Percentiles rank a stretch among this genome's conserved stretches.
These are phyloP conservation scores for Kandelia obovata DNA, from an alignment of 345 rosid species.

Conservation along the genomic window DNA sequence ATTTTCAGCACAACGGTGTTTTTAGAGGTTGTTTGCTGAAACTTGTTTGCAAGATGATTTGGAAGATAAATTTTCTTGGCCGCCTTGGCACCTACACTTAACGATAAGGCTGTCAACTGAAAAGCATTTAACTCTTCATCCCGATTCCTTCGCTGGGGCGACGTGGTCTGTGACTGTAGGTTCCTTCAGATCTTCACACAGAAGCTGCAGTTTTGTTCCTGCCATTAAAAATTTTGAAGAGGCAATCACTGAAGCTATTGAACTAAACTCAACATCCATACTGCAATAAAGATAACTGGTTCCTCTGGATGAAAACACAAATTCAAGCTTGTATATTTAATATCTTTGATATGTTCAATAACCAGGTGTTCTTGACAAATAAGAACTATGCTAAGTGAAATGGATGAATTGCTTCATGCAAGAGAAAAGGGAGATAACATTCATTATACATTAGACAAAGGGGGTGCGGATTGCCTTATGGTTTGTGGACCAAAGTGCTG, in stretches of 20 bases:
- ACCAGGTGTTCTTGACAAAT: too few species aligned
- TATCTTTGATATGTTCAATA: too few species aligned
- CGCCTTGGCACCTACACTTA: constrained; percentile 10
- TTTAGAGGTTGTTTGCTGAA: neutral
- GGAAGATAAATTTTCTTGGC: neutral
- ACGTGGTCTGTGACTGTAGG: neutral
- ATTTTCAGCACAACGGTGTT: neutral
- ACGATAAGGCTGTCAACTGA: constrained; percentile 10
- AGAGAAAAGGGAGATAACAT: too few species aligned
- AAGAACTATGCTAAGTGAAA: too few species aligned
- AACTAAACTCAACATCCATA: neutral
- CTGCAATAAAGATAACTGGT: neutral
- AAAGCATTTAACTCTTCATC: neutral
- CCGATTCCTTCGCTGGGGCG: neutral
- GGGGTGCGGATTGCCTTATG: neutral
- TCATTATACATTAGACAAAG: neutral
- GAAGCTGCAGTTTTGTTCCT: neutral
- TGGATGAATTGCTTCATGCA: too few species aligned
- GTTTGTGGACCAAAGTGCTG: neutral
- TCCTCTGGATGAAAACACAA: neutral
- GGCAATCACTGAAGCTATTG: neutral
- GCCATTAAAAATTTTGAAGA: neutral
- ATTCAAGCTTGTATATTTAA: neutral
- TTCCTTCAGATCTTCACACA: neutral
- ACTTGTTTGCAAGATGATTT: neutral